Percentiles rank a stretch among this genome's conserved stretches.
Evolutionary conservation across 192 early-diverging fungal genomes (phyloP).

Genomic region (Linnemannia schmuckeri): DNA sequence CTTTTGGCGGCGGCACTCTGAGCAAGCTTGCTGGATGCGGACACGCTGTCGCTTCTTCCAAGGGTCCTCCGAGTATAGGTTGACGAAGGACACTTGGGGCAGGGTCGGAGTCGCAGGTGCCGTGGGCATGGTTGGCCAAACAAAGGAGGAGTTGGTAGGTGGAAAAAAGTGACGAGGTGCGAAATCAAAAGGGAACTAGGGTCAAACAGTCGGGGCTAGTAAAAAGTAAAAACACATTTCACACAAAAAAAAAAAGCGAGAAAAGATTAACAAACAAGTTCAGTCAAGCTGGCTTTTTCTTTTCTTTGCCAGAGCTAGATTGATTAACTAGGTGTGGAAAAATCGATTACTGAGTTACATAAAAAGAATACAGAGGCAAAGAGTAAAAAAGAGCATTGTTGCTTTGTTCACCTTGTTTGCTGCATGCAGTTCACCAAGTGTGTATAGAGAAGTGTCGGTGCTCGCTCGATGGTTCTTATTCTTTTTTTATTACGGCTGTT

Average conservation of each 20-base stretch:
- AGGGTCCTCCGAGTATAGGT: conserved; percentile 56
- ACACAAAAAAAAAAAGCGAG: background rate
- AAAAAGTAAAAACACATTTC: background rate
- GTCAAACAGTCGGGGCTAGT: conserved; percentile 8
- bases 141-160: background rate
- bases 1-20: conserved; percentile 58
- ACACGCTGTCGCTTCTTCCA: conserved; percentile 59
- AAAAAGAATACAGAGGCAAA: background rate
- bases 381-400: background rate
- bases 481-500: background rate
- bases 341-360: background rate
- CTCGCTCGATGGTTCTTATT: background rate
- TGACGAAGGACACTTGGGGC: conserved; percentile 57
- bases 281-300: background rate
- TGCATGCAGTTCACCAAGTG: background rate
- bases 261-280: background rate
- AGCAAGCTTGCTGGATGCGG: conserved; percentile 59
- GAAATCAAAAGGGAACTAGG: background rate
- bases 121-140: conserved; percentile 30
- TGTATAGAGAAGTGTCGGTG: background rate
- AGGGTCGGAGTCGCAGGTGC: conserved; percentile 41
- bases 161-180: background rate
- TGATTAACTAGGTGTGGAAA: background rate
- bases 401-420: background rate
- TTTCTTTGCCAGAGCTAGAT: background rate